phyloP scores from a whole-genome alignment of 2,329 filamentous ascomycete genomes.

The Cordyceps javanica region DNA sequence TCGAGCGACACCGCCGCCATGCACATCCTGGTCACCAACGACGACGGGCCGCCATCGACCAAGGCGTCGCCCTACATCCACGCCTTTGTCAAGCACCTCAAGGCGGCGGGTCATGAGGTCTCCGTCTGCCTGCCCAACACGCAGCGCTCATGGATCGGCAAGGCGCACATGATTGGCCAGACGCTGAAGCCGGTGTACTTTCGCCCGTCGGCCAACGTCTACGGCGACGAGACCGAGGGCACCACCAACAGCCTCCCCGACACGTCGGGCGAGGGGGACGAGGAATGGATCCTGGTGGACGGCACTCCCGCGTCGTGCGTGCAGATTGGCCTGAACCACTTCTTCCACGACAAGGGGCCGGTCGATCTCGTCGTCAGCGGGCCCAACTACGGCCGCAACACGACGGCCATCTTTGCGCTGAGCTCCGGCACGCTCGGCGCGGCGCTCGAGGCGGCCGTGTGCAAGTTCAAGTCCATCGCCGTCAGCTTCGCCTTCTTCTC shows the following conservation, averaged over 20 bases:
- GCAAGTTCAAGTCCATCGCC: slow-evolving; percentile 66
- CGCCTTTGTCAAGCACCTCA: slow-evolving; percentile 63
- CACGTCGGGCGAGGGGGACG: slow-evolving; percentile 46
- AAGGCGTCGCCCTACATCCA: slow-evolving; percentile 77
- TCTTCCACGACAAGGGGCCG: slow-evolving; percentile 64
- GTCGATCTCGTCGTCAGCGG: slow-evolving; percentile 73
- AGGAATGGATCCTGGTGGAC: slow-evolving; percentile 78
- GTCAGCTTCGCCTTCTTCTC: slow-evolving; percentile 87
- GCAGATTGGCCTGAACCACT: slow-evolving; percentile 76
- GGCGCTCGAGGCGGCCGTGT: slow-evolving; percentile 71
- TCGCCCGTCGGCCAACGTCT: slow-evolving; percentile 45
- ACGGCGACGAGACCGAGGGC: slow-evolving; percentile 48
- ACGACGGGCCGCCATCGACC: slow-evolving; percentile 73
- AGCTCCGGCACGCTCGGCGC: slow-evolving; percentile 73
- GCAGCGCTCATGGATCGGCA: slow-evolving; percentile 96
- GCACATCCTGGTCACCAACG: slow-evolving; percentile 66
- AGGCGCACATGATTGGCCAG: slow-evolving; percentile 92
- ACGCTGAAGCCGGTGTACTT: slow-evolving; percentile 82
- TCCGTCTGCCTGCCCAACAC: slow-evolving; percentile 87
- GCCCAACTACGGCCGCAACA: slow-evolving; percentile 79
- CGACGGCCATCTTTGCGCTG: slow-evolving; percentile 71
- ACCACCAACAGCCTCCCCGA: slow-evolving; percentile 54
- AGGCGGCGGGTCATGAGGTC: slow-evolving; percentile 73
- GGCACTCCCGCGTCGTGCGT: slow-evolving; percentile 76
- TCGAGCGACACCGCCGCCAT: slow-evolving; percentile 29